A percentile compares a stretch with the other conserved stretches of the same genome.
Conservation (phyloP, 2,329 filamentous ascomycete genomes). For the Calonectria multiphialidica region DNA sequence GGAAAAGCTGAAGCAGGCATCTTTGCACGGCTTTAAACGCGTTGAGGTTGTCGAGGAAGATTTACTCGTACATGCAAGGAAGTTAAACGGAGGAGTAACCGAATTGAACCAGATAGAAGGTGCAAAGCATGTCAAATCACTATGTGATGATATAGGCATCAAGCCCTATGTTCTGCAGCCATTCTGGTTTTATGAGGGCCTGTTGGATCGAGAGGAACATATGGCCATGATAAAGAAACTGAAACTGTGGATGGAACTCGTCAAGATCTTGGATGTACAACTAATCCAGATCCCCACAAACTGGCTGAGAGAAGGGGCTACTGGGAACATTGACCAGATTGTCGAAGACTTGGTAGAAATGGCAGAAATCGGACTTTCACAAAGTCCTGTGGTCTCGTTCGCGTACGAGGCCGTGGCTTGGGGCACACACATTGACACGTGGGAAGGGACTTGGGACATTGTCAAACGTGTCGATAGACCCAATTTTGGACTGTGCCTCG, state of each 20-base stretch:
- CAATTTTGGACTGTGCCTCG: conserved; percentile 81
- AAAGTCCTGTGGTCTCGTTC: conserved; percentile 70
- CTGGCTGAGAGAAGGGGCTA: conserved; percentile 65
- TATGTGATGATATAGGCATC: neutral
- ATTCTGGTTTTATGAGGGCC: conserved; percentile 80
- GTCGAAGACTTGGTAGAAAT: conserved; percentile 71
- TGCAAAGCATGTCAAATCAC: neutral
- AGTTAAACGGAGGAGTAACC: too few species aligned
- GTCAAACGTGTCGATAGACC: conserved; percentile 71
- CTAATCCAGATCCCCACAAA: conserved; percentile 78
- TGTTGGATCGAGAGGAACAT: conserved; percentile 67
- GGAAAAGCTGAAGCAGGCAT: too few species aligned
- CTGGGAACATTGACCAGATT: conserved; percentile 64
- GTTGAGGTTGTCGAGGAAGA: too few species aligned
- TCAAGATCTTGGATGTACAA: conserved; percentile 76
- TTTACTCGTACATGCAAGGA: too few species aligned
- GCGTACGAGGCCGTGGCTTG: conserved; percentile 79
- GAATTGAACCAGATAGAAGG: neutral
- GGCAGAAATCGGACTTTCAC: conserved; percentile 72
- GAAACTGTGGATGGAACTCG: conserved; percentile 69
- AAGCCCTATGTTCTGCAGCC: conserved; percentile 67
- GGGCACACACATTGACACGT: conserved; percentile 75
- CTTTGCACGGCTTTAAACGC: too few species aligned
- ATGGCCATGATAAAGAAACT: conserved; percentile 74
- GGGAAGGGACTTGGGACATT: conserved; percentile 78